Base-by-base conservation (phyloP, 2,329 filamentous ascomycete genomes). In the Karstenula rhodostoma region DNA sequence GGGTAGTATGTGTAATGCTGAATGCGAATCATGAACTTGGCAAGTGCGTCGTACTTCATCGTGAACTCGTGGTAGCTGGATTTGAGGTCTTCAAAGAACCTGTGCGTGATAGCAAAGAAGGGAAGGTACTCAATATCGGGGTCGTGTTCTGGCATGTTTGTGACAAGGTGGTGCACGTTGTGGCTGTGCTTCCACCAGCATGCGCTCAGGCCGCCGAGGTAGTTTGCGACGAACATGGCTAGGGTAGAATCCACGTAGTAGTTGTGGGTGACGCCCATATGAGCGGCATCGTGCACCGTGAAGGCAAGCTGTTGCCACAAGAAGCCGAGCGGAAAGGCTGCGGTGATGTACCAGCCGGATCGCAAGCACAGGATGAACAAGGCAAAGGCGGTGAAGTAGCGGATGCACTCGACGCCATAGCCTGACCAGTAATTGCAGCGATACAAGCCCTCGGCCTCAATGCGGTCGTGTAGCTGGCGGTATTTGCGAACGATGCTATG, bases 161-260 rank as follows among this genome's bases (percentile, higher is more conserved):
- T 98, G 55, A 98, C 90, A 68, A 98, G 93, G 73, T 98, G 94
- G 75, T 98, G 94, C 9, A 97, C 93, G 73, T 98, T 98, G 79
- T 98, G 94, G 75, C 89, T 97, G 63, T 88, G 86, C 80, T 98
- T 98, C 94, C 95, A 99, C 95, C 95, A 99, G 47, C 94, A 92
- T 56, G 97, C 81, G 27, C 93, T 97, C 35, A 99, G 80, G 0
- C 95, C 95, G 40, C 95, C 95, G 22, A 95, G 81, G 70, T 90
- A 98, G 76, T 97, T 91, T 56, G 94, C 93, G 71, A 97, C 90
- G 65, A 96, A 80, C 73, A 98, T 97, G 51, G 93, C 94, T 63
- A 99, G 92, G 51, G 90, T 84, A 1, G 90, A 90, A 77, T 99
- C 95, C 40, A 88, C 79, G 52, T 91, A 89, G 76, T 94, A 98